These are phyloP conservation scores for Ophiobolus disseminans DNA, from an alignment of 2,329 filamentous ascomycete species.

Conservation along the genomic window DNA sequence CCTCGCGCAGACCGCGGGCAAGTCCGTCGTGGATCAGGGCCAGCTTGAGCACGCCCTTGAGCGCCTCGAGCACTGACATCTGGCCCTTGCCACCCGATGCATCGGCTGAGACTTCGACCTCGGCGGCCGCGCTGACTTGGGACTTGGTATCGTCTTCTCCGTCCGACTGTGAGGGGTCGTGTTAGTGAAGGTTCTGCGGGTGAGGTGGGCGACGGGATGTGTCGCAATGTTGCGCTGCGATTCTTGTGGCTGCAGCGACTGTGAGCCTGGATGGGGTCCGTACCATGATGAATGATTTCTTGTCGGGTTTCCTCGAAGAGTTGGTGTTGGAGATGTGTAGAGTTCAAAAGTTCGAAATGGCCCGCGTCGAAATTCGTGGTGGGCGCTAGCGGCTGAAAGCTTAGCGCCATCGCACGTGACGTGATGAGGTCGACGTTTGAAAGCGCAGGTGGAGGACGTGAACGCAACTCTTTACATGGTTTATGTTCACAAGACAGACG, in stretches of 20 bases:
- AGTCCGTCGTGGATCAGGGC: constrained; percentile 99
- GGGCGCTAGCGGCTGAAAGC: constrained; percentile 18
- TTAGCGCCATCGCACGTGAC: constrained; percentile 5
- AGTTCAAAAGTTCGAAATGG: constrained; percentile 23
- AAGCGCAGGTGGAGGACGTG: too few species aligned
- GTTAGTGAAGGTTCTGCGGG: constrained; percentile 22
- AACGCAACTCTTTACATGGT: too few species aligned
- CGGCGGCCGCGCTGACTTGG: constrained; percentile 77
- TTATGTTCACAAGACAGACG: too few species aligned
- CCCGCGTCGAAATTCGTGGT: constrained; percentile 23
- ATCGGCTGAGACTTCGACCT: constrained; percentile 96
- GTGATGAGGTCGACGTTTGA: too few species aligned
- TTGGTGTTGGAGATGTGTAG: constrained; percentile 26
- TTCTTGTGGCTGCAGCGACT: background rate
- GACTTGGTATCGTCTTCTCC: constrained; percentile 99
- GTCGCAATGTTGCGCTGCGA: background rate
- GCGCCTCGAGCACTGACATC: constrained; percentile 97
- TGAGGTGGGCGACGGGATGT: background rate
- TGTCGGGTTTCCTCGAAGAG: constrained; percentile 57
- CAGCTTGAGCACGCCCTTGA: constrained; percentile 99
- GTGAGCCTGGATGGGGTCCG: constrained; percentile 8
- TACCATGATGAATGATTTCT: constrained; percentile 52
- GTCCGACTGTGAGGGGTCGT: constrained; percentile 76
- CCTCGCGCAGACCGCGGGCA: constrained; percentile 96
- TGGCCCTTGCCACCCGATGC: constrained; percentile 78